These are phyloP conservation scores for Thermoascus crustaceus DNA, from an alignment of 2,329 filamentous ascomycete genomes.

Conservation along the genomic window DNA sequence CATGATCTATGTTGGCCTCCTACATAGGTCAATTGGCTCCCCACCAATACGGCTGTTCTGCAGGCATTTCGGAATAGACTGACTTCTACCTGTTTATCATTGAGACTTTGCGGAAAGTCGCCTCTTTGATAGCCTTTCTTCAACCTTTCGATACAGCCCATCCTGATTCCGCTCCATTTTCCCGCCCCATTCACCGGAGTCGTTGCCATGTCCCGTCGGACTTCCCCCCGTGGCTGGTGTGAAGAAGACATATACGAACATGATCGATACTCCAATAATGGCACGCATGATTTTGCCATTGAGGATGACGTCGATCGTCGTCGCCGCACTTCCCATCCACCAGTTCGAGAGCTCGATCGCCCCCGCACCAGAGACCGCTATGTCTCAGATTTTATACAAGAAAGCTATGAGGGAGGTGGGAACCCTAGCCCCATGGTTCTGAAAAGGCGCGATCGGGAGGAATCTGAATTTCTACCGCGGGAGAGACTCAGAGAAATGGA, in stretches of 20 bases:
- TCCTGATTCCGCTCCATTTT: too few species aligned
- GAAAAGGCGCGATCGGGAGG: constrained; percentile 20
- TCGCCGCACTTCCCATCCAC: constrained; percentile 30
- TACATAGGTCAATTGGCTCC: too few species aligned
- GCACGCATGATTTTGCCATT: constrained; percentile 17
- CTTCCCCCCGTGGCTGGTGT: constrained; percentile 20
- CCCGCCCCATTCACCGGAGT: too few species aligned
- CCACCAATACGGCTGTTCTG: too few species aligned
- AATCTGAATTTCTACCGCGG: constrained; percentile 19
- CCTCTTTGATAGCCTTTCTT: too few species aligned
- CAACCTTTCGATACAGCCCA: too few species aligned
- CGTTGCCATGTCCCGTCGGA: constrained; percentile 23
- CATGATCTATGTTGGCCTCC: too few species aligned
- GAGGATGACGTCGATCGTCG: constrained; percentile 22
- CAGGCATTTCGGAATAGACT: too few species aligned
- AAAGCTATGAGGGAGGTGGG: constrained; percentile 23
- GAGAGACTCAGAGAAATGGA: constrained; percentile 15
- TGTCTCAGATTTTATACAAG: constrained; percentile 27
- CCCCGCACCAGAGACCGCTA: constrained; percentile 32
- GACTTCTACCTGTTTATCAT: too few species aligned
- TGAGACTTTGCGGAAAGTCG: too few species aligned
- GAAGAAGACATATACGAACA: constrained; percentile 23
- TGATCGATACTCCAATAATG: constrained; percentile 16
- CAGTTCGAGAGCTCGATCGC: constrained; percentile 35
- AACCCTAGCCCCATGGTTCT: constrained; percentile 23